Percentiles rank a stretch among this genome's conserved stretches.
Evolutionary conservation across 1,139 yeast genomes (phyloP).

Genomic region (Diutina catenulata): DNA sequence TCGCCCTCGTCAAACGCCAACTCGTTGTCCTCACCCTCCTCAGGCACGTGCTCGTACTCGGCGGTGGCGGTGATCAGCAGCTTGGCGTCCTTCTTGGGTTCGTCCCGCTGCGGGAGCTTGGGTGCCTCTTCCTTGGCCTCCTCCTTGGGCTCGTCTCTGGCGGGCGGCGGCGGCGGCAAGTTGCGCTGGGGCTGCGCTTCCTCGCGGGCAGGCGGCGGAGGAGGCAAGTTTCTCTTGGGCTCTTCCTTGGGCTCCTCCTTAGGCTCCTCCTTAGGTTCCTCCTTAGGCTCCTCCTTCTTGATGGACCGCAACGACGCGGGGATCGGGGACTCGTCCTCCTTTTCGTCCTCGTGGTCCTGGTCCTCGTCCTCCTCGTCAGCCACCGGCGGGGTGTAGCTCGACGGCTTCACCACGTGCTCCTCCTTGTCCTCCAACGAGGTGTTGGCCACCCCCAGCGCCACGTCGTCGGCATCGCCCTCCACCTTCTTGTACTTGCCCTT

Average conservation of each 20-base stretch:
- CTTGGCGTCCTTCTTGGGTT: background rate
- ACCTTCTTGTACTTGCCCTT: constrained; percentile 37
- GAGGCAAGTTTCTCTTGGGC: background rate
- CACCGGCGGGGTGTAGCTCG: constrained; percentile 6
- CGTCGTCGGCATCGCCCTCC: background rate
- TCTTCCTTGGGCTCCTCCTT: constrained; percentile 1
- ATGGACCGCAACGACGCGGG: constrained; percentile 10
- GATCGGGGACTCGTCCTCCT: constrained; percentile 13
- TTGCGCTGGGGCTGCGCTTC: no score
- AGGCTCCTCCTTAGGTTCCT: background rate
- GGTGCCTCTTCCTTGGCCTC: background rate
- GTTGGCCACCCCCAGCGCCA: background rate
- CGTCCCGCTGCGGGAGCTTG: background rate
- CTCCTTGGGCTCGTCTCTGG: background rate
- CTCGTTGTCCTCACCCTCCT: constrained; percentile 11
- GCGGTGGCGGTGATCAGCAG: constrained; percentile 7
- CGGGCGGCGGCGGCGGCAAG: background rate
- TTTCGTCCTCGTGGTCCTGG: constrained; percentile 12
- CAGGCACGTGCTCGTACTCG: constrained; percentile 10
- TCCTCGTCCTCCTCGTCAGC: constrained; percentile 8
- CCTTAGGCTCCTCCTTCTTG: constrained; percentile 10
- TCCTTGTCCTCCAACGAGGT: constrained; percentile 4
- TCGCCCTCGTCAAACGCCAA: constrained; percentile 10
- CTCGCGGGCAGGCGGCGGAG: background rate
- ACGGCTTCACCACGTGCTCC: constrained; percentile 14